These are phyloP conservation scores for Diplodia seriata DNA, from an alignment of 2,329 filamentous ascomycete genomes.

Conservation along the genomic window DNA sequence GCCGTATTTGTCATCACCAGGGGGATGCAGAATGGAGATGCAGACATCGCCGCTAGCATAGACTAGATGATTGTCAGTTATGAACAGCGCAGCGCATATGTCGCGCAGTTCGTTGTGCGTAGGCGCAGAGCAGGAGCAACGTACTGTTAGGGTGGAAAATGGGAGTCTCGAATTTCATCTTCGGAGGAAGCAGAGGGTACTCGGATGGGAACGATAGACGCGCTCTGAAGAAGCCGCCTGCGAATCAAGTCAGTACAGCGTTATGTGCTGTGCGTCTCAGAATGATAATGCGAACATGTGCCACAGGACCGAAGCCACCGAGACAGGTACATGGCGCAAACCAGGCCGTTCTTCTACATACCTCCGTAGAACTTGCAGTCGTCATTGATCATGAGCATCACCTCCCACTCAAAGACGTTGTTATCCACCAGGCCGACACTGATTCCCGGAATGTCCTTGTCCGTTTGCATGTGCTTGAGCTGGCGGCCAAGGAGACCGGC, in stretches of 20 bases:
- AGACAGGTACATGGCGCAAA: no score
- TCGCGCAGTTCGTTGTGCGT: background rate
- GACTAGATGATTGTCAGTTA: conserved; percentile 61
- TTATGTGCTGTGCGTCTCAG: background rate
- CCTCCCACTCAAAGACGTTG: conserved; percentile 96
- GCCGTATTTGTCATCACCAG: conserved; percentile 96
- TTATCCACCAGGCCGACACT: conserved; percentile 87
- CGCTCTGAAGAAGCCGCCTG: conserved; percentile 89
- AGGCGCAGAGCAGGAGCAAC: conserved; percentile 35
- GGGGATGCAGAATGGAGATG: conserved; percentile 97
- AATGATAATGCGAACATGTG: background rate
- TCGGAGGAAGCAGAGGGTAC: conserved; percentile 94
- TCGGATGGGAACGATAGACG: conserved; percentile 95
- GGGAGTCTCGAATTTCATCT: conserved; percentile 93
- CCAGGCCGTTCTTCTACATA: conserved; percentile 52
- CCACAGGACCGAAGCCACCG: background rate
- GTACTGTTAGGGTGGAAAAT: conserved; percentile 96
- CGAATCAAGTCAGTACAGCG: background rate
- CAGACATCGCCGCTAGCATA: conserved; percentile 92
- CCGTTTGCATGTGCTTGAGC: conserved; percentile 90
- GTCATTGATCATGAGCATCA: conserved; percentile 98
- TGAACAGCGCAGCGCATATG: background rate
- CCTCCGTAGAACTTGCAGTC: conserved; percentile 94
- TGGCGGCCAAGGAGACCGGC: conserved; percentile 80
- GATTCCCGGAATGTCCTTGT: conserved; percentile 91